A percentile compares a stretch with the other conserved stretches of the same genome.
phyloP scores from a whole-genome alignment of 2,329 filamentous ascomycete species.

The Graphilbum fragrans region DNA sequence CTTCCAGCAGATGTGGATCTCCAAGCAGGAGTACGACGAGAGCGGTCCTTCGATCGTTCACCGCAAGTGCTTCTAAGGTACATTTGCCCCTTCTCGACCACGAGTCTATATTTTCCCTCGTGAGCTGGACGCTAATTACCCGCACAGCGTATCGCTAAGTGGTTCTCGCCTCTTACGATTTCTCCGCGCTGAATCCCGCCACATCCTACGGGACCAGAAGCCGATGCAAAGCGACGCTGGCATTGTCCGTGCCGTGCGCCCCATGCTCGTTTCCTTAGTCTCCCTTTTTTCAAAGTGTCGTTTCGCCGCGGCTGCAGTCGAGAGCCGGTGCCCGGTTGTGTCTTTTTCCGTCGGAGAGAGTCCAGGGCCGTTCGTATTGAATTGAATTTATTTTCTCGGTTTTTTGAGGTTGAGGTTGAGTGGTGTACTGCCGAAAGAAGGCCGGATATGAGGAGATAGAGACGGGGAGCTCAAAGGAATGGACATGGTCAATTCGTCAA shows the following conservation, averaged over 20 bases:
- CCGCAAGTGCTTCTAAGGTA: constrained; percentile 99
- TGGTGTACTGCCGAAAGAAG: constrained; percentile 17
- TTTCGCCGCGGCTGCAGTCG: constrained; percentile 27
- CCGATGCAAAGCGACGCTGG: constrained; percentile 23
- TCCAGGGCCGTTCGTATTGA: neutral
- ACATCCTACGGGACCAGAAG: constrained; percentile 32
- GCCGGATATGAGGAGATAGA: constrained; percentile 14
- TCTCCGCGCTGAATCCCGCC: constrained; percentile 21
- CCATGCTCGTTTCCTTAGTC: constrained; percentile 37
- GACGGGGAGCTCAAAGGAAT: constrained; percentile 21
- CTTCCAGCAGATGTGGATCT: constrained; percentile 99
- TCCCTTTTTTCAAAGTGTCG: constrained; percentile 46
- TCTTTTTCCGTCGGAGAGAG: constrained; percentile 12
- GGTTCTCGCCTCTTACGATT: neutral
- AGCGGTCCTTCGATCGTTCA: constrained; percentile 98
- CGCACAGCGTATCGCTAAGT: neutral
- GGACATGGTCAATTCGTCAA: constrained; percentile 20
- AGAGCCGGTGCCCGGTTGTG: constrained; percentile 35
- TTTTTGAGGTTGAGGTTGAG: neutral
- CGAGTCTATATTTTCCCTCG: no score
- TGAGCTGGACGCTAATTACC: no score
- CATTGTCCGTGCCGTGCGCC: constrained; percentile 14
- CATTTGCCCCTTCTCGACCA: no score
- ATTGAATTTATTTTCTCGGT: neutral
- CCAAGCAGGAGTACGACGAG: constrained; percentile 99